phyloP scores from a whole-genome alignment of 2,329 filamentous ascomycete species.

The Colletotrichum ledebouriae region DNA sequence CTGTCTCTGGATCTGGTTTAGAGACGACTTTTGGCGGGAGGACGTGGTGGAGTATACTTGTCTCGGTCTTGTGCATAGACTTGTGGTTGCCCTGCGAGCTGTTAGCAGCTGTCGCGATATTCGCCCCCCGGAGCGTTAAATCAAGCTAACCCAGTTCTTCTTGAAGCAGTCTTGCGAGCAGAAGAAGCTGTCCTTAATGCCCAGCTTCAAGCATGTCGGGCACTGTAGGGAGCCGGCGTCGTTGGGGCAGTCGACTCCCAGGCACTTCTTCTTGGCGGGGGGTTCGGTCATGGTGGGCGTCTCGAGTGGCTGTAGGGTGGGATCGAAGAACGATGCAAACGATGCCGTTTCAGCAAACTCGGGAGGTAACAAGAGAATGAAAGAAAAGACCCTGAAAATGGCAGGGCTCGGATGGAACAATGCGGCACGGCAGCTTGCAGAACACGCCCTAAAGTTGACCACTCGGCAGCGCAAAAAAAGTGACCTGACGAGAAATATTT shows the following conservation, averaged over 20 bases:
- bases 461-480: conserved; percentile 26
- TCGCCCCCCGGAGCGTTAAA: neutral
- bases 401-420: conserved; percentile 19
- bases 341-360: neutral
- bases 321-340: neutral
- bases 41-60: conserved; percentile 79
- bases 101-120: conserved; percentile 37
- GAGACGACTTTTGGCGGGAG: conserved; percentile 85
- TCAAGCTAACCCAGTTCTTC: conserved; percentile 87
- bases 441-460: conserved; percentile 30
- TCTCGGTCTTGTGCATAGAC: conserved; percentile 83
- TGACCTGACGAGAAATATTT: conserved; percentile 39
- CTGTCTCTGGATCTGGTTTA: conserved; percentile 92
- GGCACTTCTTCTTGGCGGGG: conserved; percentile 76
- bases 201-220: conserved; percentile 92
- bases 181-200: conserved; percentile 91
- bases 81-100: conserved; percentile 81
- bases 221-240: conserved; percentile 90
- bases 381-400: conserved; percentile 1
- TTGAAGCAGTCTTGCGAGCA: conserved; percentile 99
- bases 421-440: conserved; percentile 18
- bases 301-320: neutral
- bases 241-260: conserved; percentile 86
- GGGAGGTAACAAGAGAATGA: neutral
- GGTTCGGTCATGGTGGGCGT: conserved; percentile 62